A percentile compares a stretch with the other conserved stretches of the same genome.
Evolutionary conservation across 192 early-diverging fungal genomes (phyloP).

Genomic region (Coemansia sp.): DNA sequence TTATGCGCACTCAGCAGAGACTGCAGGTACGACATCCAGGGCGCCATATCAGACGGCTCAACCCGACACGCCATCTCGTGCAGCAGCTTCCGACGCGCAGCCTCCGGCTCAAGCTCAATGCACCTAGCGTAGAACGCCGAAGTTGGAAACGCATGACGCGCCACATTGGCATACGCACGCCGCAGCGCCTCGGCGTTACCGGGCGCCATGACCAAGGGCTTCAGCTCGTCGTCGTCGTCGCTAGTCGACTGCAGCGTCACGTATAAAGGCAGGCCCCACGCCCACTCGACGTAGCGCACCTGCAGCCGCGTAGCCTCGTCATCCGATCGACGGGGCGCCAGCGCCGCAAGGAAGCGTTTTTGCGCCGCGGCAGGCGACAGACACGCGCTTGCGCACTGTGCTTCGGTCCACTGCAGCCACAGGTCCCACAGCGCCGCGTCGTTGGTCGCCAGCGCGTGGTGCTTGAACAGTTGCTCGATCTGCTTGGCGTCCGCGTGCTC

Average conservation of each 20-base stretch:
- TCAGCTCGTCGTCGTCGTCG: constrained; percentile 9
- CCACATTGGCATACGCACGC: constrained; percentile 49
- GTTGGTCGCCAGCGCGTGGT: constrained; percentile 29
- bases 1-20: constrained; percentile 15
- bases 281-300: constrained; percentile 60
- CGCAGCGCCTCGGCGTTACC: constrained; percentile 52
- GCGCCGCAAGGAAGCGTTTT: too few relatives aligned
- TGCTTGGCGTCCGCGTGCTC: constrained; percentile 6
- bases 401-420: constrained; percentile 45
- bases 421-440: constrained; percentile 43
- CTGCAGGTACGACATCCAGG: constrained; percentile 36
- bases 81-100: constrained; percentile 12
- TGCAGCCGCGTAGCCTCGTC: constrained; percentile 54
- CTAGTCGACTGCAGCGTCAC: constrained; percentile 18
- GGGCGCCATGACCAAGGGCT: not conserved
- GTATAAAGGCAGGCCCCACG: constrained; percentile 18
- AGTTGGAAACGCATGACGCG: constrained; percentile 60
- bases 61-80: constrained; percentile 40
- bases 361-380: too few relatives aligned
- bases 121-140: constrained; percentile 61
- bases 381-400: not conserved
- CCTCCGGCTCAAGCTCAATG: constrained; percentile 57
- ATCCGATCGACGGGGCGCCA: constrained; percentile 47
- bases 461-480: constrained; percentile 49
- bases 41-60: constrained; percentile 9